Evolutionary conservation across 164 flowering plant species (phyloP), one percentile per base, ranked within the genome.

Genomic region (Liquidambar formosana): DNA sequence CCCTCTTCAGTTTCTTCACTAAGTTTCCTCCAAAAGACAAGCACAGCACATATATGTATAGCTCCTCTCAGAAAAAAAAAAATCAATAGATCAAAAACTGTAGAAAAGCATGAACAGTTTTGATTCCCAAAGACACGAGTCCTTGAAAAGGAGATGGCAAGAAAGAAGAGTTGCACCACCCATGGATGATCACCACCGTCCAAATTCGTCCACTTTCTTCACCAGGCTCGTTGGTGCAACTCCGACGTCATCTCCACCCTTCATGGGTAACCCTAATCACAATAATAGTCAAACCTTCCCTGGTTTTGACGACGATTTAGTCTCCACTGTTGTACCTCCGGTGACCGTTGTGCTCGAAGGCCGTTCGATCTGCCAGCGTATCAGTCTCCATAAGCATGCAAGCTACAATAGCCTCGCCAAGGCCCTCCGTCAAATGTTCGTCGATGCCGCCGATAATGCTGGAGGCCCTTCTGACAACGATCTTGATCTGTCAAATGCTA

Each of bases 281-380:
- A 60, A 54, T 58, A 70, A 53, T 13, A 44, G 64, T n/a, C 78
- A 58, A 59, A 58, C 45, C 23, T 75, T 82, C 64, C 74, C 77
- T 16, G 75, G 76, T 0, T 38, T 78, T 8, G 79, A 75, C 1
- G 83, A 78, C 26, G 87, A 77, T 67, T 69, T 75, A 10, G 76
- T 81, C 2, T 66, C 85, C 8, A n/a, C 71, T 10, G 77, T 86
- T 57, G 78, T 86, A 22, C 94, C 94, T n/a, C 83, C 89, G 54
- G 86, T 92, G 48, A 92, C 97, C 0, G 94, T 92, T 46, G 93
- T 88, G 46, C 81, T 89, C 0, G 94, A 92, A 68, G 94, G 93
- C 51, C 88, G 97, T 21, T 85, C 94, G 21, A 92, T 92, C 76
- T 92, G 97, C 82, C 94, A 92, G 12, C 81, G 91, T 16, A 83